Conservation (phyloP, 2,329 filamentous ascomycete species). For the Penicillium sp. region DNA sequence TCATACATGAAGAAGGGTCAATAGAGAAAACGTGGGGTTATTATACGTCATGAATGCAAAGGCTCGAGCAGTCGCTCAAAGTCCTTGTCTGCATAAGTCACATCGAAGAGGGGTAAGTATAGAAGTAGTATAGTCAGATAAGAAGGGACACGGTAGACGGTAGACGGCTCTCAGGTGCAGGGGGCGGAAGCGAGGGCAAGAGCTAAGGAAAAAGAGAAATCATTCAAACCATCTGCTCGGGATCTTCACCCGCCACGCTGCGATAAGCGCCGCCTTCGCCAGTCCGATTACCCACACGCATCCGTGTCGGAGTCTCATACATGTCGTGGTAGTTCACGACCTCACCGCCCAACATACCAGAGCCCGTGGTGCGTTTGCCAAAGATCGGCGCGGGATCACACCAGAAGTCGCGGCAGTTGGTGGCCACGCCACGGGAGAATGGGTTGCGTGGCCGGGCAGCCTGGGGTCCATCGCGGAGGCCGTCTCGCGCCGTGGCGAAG, state of each 20-base stretch:
- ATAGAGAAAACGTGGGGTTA: background rate
- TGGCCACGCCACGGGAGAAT: constrained; percentile 78
- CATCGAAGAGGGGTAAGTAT: background rate
- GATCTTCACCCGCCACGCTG: constrained; percentile 52
- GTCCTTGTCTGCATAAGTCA: background rate
- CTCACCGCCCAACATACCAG: constrained; percentile 74
- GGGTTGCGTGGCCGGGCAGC: constrained; percentile 69
- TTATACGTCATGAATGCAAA: constrained; percentile 10
- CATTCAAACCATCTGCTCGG: constrained; percentile 33
- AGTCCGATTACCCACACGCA: constrained; percentile 56
- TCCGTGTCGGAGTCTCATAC: constrained; percentile 79
- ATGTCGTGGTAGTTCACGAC: constrained; percentile 83
- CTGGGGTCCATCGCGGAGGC: constrained; percentile 55
- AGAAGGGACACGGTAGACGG: background rate
- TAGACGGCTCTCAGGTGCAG: background rate
- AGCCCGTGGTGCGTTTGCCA: constrained; percentile 70
- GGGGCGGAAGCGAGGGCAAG: background rate
- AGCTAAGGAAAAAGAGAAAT: background rate
- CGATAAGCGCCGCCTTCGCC: constrained; percentile 56
- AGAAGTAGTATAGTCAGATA: background rate
- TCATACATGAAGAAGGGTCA: constrained; percentile 12
- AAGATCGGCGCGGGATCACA: constrained; percentile 84
- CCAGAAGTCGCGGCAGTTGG: constrained; percentile 97
- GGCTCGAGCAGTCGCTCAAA: background rate
- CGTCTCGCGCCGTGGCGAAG: constrained; percentile 82